Conservation (phyloP, 2,329 filamentous ascomycete species). For the Exophiala phaeomuriformis region DNA sequence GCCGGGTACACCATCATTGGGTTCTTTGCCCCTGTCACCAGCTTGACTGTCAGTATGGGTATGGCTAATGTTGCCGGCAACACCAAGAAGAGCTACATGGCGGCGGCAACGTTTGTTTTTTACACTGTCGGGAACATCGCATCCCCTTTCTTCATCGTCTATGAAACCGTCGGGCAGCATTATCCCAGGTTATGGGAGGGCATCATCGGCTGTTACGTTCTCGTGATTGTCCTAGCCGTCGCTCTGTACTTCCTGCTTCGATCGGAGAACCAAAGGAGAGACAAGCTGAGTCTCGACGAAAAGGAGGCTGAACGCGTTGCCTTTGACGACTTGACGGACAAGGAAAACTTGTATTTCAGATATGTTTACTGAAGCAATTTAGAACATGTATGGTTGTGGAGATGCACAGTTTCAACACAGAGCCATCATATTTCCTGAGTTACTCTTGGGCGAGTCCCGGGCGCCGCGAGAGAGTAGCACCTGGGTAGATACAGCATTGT, state of each 20-base stretch:
- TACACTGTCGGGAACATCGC: slow-evolving; percentile 73
- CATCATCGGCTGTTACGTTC: slow-evolving; percentile 59
- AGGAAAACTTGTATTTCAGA: slow-evolving; percentile 59
- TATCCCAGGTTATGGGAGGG: slow-evolving; percentile 67
- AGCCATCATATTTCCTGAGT: no score
- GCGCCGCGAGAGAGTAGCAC: no score
- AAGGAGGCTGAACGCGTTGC: slow-evolving; percentile 57
- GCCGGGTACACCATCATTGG: slow-evolving; percentile 66
- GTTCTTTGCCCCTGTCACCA: slow-evolving; percentile 65
- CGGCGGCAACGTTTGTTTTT: slow-evolving; percentile 64
- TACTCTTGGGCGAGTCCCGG: no score
- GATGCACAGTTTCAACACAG: no score
- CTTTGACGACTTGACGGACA: slow-evolving; percentile 62
- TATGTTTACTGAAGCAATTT: slow-evolving; percentile 44
- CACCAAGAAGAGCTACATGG: slow-evolving; percentile 72
- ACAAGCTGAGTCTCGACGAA: slow-evolving; percentile 48
- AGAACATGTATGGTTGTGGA: no score
- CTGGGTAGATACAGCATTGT: no score
- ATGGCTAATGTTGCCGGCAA: slow-evolving; percentile 66
- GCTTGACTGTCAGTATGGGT: slow-evolving; percentile 50
- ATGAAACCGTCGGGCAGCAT: slow-evolving; percentile 57
- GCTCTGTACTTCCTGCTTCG: slow-evolving; percentile 53
- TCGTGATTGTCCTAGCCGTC: slow-evolving; percentile 54
- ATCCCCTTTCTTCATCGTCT: slow-evolving; percentile 63
- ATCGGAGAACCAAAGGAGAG: slow-evolving; percentile 51